Evolutionary conservation across 768 basidiomycete species (phyloP).

Genomic region (Mycena haematopus): DNA sequence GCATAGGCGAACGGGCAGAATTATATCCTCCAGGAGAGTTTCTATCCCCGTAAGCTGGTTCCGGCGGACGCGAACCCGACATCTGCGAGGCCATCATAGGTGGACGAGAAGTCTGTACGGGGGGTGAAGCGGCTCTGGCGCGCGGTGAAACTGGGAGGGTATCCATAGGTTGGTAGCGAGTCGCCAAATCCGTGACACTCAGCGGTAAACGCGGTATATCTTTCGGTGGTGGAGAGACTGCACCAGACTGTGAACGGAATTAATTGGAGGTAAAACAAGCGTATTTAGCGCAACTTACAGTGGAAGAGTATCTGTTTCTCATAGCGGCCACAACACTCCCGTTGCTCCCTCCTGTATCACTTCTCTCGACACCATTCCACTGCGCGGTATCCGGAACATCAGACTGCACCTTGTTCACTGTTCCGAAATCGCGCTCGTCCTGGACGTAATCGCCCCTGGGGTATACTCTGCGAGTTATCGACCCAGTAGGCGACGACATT

Average conservation of each 20-base stretch:
- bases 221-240: constrained; percentile 59
- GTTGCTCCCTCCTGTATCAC: constrained; percentile 58
- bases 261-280: constrained; percentile 11
- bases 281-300: constrained; percentile 46
- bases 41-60: constrained; percentile 30
- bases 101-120: constrained; percentile 33
- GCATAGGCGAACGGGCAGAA: constrained; percentile 18
- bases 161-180: constrained; percentile 60
- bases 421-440: constrained; percentile 43
- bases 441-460: constrained; percentile 31
- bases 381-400: constrained; percentile 15
- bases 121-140: constrained; percentile 42
- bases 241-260: constrained; percentile 47
- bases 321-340: constrained; percentile 74
- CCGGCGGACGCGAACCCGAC: constrained; percentile 33
- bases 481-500: constrained; percentile 11
- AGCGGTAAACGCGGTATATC: constrained; percentile 69
- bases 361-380: constrained; percentile 48
- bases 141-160: constrained; percentile 48
- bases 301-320: constrained; percentile 64
- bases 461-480: constrained; percentile 5
- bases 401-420: constrained; percentile 26
- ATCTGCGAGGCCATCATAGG: constrained; percentile 29
- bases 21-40: constrained; percentile 19
- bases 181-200: constrained; percentile 69